phyloP scores from a whole-genome alignment of 2,329 filamentous ascomycete species.

The Septoria linicola region DNA sequence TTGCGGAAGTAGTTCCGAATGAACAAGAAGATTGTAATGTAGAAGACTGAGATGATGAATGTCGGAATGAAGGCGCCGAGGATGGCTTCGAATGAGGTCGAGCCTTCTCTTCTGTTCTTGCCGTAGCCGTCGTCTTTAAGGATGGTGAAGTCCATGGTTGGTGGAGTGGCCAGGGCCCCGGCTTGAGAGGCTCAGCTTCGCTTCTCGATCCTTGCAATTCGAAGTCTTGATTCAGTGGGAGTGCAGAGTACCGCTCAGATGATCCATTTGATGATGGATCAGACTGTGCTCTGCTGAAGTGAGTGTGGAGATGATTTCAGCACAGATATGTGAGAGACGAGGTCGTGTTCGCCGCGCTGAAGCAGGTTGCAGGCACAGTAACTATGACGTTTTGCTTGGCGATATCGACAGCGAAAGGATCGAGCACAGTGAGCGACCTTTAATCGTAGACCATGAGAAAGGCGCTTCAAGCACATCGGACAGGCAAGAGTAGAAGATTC shows the following conservation, averaged over 20 bases:
- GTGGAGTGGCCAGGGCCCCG: too few relatives aligned
- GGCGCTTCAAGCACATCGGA: too few relatives aligned
- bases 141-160: slow-evolving; percentile 16
- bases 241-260: too few relatives aligned
- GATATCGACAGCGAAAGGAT: too few relatives aligned
- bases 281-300: not conserved
- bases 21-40: slow-evolving; percentile 32
- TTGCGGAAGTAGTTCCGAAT: slow-evolving; percentile 36
- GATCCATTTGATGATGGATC: not conserved
- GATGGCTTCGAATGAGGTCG: slow-evolving; percentile 34
- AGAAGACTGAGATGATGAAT: slow-evolving; percentile 33
- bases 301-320: not conserved
- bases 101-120: slow-evolving; percentile 29
- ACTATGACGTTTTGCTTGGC: too few relatives aligned
- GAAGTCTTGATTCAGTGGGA: too few relatives aligned
- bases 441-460: too few relatives aligned
- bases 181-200: too few relatives aligned
- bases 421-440: too few relatives aligned
- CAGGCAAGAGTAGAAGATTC: too few relatives aligned
- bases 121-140: slow-evolving; percentile 27
- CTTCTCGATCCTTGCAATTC: not conserved
- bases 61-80: slow-evolving; percentile 38
- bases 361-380: too few relatives aligned
- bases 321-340: not conserved
- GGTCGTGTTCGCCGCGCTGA: too few relatives aligned